Conservation (phyloP, 768 basidiomycete genomes). For the Agaricus blazei region DNA sequence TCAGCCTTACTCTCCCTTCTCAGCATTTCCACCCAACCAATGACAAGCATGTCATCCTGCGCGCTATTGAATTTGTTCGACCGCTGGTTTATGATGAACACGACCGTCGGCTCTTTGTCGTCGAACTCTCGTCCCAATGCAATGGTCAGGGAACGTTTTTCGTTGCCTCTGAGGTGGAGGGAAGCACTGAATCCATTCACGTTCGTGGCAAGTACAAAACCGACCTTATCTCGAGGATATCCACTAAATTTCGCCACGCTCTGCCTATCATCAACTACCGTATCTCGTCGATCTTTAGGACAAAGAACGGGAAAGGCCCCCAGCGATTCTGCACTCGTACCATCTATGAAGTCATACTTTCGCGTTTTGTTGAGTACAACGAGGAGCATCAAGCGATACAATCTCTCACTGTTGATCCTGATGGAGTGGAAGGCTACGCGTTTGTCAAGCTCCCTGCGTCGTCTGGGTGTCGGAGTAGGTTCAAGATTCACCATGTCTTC, state of each 20-base stretch:
- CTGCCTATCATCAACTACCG: conserved; percentile 30
- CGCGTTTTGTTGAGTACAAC: conserved; percentile 63
- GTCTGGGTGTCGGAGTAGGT: conserved; percentile 23
- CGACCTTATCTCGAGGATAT: conserved; percentile 23
- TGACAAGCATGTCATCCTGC: conserved; percentile 35
- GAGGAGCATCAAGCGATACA: conserved; percentile 53
- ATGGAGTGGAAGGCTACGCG: conserved; percentile 49
- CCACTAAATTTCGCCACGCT: conserved; percentile 31
- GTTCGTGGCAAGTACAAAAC: conserved; percentile 42
- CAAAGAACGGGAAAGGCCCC: conserved; percentile 16
- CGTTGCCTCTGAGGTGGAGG: conserved; percentile 34
- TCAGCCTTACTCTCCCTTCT: conserved; percentile 35
- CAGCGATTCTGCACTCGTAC: conserved; percentile 54
- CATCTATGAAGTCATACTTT: conserved; percentile 62
- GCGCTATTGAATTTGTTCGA: conserved; percentile 41
- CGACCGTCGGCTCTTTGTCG: background rate
- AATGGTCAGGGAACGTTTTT: conserved; percentile 37
- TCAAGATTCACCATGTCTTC: conserved; percentile 51
- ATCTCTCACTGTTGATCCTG: conserved; percentile 42
- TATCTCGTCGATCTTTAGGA: conserved; percentile 24
- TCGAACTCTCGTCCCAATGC: conserved; percentile 27
- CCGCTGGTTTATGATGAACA: conserved; percentile 40
- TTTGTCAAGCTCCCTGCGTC: conserved; percentile 34
- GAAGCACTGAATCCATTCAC: conserved; percentile 28
- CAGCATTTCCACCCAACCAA: conserved; percentile 21